phyloP scores from a whole-genome alignment of 2,329 filamentous ascomycete species.

The Venturia asperata region DNA sequence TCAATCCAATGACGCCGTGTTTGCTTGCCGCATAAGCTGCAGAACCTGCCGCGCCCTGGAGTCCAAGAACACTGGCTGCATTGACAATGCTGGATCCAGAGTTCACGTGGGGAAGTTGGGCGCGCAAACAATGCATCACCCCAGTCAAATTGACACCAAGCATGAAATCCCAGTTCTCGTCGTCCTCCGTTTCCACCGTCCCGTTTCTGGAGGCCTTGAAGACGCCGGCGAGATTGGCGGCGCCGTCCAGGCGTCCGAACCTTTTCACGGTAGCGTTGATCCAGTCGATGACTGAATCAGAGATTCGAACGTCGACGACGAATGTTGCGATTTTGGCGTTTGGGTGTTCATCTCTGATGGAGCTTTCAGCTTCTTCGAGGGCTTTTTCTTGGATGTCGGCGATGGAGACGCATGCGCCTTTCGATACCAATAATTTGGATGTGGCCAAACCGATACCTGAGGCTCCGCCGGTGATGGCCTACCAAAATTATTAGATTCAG shows the following conservation, averaged over 20 bases:
- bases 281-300: slow-evolving; percentile 32
- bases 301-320: slow-evolving; percentile 30
- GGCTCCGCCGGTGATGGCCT: slow-evolving; percentile 18
- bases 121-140: slow-evolving; percentile 19
- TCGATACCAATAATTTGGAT: slow-evolving; percentile 16
- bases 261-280: slow-evolving; percentile 28
- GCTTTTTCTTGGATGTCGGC: slow-evolving; percentile 18
- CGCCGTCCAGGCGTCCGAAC: slow-evolving; percentile 34
- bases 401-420: slow-evolving; percentile 14
- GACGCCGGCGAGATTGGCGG: slow-evolving; percentile 39
- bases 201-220: slow-evolving; percentile 26
- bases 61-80: slow-evolving; percentile 19
- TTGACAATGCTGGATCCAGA: slow-evolving; percentile 18
- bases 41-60: background rate
- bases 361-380: background rate
- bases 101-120: slow-evolving; percentile 14
- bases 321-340: slow-evolving; percentile 22
- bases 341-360: slow-evolving; percentile 1
- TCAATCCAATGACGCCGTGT: slow-evolving; percentile 17
- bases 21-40: slow-evolving; percentile 15
- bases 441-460: slow-evolving; percentile 19
- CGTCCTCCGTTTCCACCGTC: slow-evolving; percentile 6
- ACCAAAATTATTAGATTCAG: background rate
- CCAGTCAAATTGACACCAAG: slow-evolving; percentile 20
- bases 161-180: slow-evolving; percentile 19